Base-by-base conservation (phyloP, 73 alveolate genomes). In the Paramecium tetraurelia region DNA sequence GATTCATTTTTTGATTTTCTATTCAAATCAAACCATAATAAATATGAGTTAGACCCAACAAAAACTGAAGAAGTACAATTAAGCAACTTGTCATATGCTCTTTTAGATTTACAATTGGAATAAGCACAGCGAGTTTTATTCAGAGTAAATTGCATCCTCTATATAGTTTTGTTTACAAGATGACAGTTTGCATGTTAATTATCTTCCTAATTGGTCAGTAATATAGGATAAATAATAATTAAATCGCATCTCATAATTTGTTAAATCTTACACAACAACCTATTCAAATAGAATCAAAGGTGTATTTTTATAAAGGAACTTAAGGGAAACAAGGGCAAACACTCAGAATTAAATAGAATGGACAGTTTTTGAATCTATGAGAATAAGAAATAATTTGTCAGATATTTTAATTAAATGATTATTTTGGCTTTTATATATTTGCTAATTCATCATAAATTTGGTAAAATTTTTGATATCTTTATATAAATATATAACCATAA, bases 241-340 rank as follows among this genome's bases (percentile, higher is more conserved):
- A 44, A 80, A 80, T 80, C 48, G 72, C 18, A 80, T 80, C 31
- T 44, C 46, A 8, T 18, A 18, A 33, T 44, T 80, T 24, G 72
- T 80, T 21, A 80, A 80, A 44, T 20, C 48, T 7, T 80, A 80
- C 72, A 80, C 90, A n/a, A 80, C 90, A 22, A 80, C 90, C 16
- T 44, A 20, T 41, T 27, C 70, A 21, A 80, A 80, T 22, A 80
- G 27, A 72, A 36, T 72, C 20, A 80, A 31, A 80, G 90, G 57
- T 6, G 72, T 80, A 44, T 80, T 80, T 21, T 46, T 80, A 20
- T 16, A 80, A 41, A 41, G 90, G 29, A 80, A 80, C 29, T 43
- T 80, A 80, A 80, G 75, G 18, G 46, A 80, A 24, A n/a, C 9
- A n/a, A 41, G 48, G 4, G 57, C 46, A 24, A 46, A 9, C 21